Conservation (phyloP, 148 eudicot species). For the Talinum fruticosum region DNA sequence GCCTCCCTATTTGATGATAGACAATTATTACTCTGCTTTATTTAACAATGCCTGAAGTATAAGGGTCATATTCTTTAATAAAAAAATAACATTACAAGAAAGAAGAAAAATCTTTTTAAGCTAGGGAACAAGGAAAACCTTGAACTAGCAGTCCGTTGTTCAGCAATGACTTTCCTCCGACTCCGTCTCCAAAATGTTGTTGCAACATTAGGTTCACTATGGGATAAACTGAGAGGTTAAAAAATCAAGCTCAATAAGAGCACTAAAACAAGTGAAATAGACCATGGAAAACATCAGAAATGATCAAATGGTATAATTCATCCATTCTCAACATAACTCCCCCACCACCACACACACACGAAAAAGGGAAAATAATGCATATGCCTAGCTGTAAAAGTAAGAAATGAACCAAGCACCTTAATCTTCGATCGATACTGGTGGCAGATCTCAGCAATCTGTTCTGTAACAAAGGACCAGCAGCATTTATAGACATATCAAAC, state of each 20-base stretch:
- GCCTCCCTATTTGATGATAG: background rate
- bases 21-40: background rate
- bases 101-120: slow-evolving; percentile 11
- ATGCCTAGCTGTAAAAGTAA: background rate
- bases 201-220: slow-evolving; percentile 85
- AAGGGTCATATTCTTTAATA: background rate
- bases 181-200: slow-evolving; percentile 84
- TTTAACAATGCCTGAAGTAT: background rate
- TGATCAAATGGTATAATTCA: slow-evolving; percentile 10
- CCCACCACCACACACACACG: background rate
- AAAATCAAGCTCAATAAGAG: slow-evolving; percentile 25
- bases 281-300: slow-evolving; percentile 10
- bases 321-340: background rate
- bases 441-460: slow-evolving; percentile 69
- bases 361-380: background rate
- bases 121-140: slow-evolving; percentile 52
- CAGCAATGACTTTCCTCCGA: slow-evolving; percentile 76
- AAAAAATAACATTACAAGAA: background rate
- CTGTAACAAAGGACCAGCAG: slow-evolving; percentile 60
- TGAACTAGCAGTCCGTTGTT: slow-evolving; percentile 86
- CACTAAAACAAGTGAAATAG: slow-evolving; percentile 5
- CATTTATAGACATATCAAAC: slow-evolving; percentile 56
- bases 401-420: slow-evolving; percentile 42
- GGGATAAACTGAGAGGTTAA: slow-evolving; percentile 61
- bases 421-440: slow-evolving; percentile 48